Base-by-base conservation (phyloP, 768 basidiomycete genomes). In the Lyophyllum semitale region DNA sequence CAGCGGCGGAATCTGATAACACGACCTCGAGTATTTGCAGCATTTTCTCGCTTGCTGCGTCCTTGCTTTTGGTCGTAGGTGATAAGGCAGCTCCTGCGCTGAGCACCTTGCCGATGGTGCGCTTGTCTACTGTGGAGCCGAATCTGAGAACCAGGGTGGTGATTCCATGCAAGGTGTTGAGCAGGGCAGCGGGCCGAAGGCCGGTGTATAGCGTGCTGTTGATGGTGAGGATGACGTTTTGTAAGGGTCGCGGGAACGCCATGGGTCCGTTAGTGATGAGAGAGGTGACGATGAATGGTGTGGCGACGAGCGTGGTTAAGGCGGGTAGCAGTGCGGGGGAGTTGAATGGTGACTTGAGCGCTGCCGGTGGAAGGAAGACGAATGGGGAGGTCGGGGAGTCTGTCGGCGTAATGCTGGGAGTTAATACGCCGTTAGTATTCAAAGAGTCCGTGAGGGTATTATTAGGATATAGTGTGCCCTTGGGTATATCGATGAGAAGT, bases 31-130 rank as follows among this genome's bases (percentile, higher is more conserved):
- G 62, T n/a, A 52, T 49, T 15, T 59, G 53, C 22, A 72, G 57
- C 26, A 67, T 65, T 56, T 62, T 62, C 27, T 52, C 43, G 2
- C 58, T 43, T 8, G 40, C 33, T 7, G 66, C 66, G 4, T 74
- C 73, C 5, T 76, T 37, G 13, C 35, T 18, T 4, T 13, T 52
- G 20, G 18, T 15, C 5, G 51, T 47, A 17, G 42, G 29, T 4
- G 52, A 59, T 15, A 69, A 65, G 5, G 71, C 69, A 32, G 74
- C 75, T 2, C 70, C 73, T 4, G 78, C 76, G n/a, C 71, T 71
- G 32, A 82, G 51, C 8, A 78, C 69, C 57, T 80, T 81, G 51
- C 77, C 79, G 27, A 78, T 69, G 13, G 78, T 75, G 38, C 80
- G 67, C 53, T 68, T 66, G 57, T 82, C 80, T 15, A 80, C 75